These are phyloP conservation scores for Mortierella claussenii DNA, from an alignment of 192 early-diverging fungal genomes.

Conservation along the genomic window DNA sequence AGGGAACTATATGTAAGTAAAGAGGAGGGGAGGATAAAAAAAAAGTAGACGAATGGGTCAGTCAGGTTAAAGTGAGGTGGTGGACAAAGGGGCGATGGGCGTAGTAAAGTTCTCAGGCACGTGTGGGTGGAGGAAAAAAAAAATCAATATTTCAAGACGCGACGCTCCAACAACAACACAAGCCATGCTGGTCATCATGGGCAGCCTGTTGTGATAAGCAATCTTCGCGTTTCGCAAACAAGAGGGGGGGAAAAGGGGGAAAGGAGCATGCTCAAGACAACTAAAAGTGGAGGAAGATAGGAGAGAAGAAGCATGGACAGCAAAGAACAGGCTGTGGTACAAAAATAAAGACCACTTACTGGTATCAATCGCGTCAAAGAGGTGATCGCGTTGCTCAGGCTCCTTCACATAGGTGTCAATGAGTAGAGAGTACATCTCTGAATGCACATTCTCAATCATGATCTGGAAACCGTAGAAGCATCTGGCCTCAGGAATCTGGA, in stretches of 20 bases:
- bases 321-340: not conserved
- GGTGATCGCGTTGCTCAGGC: constrained; percentile 77
- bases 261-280: not conserved
- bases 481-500: constrained; percentile 93
- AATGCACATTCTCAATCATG: constrained; percentile 98
- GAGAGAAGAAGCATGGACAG: not conserved
- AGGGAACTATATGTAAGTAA: constrained; percentile 74
- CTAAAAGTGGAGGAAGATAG: not conserved
- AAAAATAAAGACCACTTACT: constrained; percentile 54
- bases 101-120: too few species aligned
- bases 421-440: constrained; percentile 93
- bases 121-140: not conserved
- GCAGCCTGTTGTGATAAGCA: not conserved
- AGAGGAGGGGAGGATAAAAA: not conserved
- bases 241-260: constrained; percentile 1
- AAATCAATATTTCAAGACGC: constrained; percentile 6
- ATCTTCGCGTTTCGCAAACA: too few species aligned
- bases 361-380: constrained; percentile 95
- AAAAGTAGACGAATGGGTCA: not conserved
- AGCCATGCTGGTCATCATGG: not conserved
- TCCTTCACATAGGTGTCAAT: constrained; percentile 98
- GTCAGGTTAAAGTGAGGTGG: not conserved
- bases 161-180: constrained; percentile 7
- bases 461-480: constrained; percentile 98
- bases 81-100: too few species aligned